phyloP scores from a whole-genome alignment of 140 eudicot genomes.

The Anethum foeniculum region DNA sequence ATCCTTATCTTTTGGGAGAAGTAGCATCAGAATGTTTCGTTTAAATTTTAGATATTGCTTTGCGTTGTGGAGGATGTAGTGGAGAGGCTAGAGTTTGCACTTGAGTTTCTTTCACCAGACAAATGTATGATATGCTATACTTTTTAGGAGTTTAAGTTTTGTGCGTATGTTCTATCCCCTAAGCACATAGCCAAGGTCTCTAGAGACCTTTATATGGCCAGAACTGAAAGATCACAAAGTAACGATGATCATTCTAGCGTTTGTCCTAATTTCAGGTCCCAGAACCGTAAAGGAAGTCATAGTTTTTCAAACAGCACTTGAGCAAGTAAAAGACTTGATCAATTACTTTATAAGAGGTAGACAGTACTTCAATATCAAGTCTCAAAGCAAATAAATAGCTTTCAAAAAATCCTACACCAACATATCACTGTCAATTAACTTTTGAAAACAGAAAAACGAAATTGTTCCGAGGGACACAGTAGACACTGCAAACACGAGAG shows the following conservation, averaged over 20 bases:
- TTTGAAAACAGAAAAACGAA: neutral
- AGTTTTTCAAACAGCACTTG: neutral
- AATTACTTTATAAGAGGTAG: no score
- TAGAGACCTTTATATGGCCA: no score
- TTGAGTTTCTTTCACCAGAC: neutral
- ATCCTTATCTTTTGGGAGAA: neutral
- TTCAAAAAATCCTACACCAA: neutral
- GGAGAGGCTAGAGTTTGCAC: neutral
- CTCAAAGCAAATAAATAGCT: neutral
- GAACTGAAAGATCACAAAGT: no score
- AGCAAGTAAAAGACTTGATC: neutral
- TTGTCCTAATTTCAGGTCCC: neutral
- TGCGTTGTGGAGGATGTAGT: neutral
- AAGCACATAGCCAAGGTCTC: no score
- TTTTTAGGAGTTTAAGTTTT: no score
- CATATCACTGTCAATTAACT: neutral
- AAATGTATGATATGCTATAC: neutral
- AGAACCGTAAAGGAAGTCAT: neutral
- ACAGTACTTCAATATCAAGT: neutral
- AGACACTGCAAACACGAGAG: neutral
- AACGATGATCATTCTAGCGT: no score
- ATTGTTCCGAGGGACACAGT: neutral
- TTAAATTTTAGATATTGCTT: conserved; percentile 19
- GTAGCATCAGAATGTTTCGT: neutral
- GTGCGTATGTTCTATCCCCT: no score